These are phyloP conservation scores for Rhododendron henanense DNA, from an alignment of 148 eudicot species.

Conservation along the genomic window DNA sequence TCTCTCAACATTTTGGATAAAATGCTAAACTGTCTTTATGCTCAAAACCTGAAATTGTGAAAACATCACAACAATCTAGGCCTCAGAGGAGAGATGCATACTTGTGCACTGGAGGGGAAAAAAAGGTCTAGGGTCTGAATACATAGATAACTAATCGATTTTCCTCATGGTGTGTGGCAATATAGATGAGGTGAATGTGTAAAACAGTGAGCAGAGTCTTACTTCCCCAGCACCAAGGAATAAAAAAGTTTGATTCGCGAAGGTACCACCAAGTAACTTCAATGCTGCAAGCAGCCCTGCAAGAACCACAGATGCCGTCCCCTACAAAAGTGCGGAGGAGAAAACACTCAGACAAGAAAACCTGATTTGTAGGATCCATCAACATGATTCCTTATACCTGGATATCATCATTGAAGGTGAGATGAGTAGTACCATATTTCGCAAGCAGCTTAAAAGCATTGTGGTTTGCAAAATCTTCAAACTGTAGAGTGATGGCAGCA, in stretches of 20 bases:
- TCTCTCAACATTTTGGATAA: neutral
- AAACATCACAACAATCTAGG: neutral
- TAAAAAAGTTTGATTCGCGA: neutral
- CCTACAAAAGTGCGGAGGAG: constrained; percentile 18
- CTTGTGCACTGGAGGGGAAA: neutral
- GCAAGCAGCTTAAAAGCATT: constrained; percentile 89
- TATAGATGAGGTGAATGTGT: neutral
- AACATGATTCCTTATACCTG: neutral
- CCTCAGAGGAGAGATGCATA: neutral
- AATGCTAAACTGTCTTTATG: neutral
- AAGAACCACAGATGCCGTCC: constrained; percentile 53
- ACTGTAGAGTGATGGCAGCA: constrained; percentile 29
- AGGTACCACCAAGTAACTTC: constrained; percentile 41
- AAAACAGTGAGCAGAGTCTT: constrained; percentile 9
- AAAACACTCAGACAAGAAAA: neutral
- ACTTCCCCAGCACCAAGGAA: constrained; percentile 89
- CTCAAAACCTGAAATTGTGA: neutral
- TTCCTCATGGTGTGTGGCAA: neutral
- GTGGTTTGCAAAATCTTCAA: constrained; percentile 97
- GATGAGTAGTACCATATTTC: constrained; percentile 65
- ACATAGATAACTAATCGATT: neutral
- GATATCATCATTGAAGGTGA: neutral
- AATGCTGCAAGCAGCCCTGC: constrained; percentile 51
- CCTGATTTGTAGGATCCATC: neutral
- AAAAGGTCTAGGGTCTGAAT: neutral